Conservation (phyloP, 23 red algal species). For the Gracilariopsis chorda region DNA sequence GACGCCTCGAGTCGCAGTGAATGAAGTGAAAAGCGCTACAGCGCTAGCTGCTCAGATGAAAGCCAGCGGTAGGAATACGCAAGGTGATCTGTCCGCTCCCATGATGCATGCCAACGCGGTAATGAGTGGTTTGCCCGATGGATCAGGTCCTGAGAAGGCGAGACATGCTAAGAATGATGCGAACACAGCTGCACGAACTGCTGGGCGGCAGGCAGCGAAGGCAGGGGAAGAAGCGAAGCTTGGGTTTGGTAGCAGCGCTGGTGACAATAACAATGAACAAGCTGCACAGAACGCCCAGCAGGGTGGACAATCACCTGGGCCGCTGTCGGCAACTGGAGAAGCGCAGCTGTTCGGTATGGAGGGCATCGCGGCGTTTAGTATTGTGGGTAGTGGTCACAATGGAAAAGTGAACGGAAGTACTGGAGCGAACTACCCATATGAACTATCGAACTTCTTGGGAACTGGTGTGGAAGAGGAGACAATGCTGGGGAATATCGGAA, state of each 20-base stretch:
- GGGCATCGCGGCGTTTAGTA: not conserved
- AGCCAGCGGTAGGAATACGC: not conserved
- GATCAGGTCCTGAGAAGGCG: not conserved
- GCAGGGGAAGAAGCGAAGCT: not conserved
- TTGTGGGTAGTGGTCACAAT: slow-evolving; percentile 4
- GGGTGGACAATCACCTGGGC: not conserved
- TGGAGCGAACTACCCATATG: slow-evolving; percentile 35
- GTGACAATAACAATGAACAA: not conserved
- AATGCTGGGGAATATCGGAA: not conserved
- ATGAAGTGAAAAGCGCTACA: slow-evolving; percentile 4
- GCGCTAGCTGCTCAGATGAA: not conserved
- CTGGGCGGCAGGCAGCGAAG: not conserved
- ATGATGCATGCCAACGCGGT: not conserved
- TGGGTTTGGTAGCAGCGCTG: not conserved
- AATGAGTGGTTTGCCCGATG: not conserved
- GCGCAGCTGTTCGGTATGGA: slow-evolving; percentile 40
- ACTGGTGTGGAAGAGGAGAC: slow-evolving; percentile 30
- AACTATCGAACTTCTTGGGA: slow-evolving; percentile 6
- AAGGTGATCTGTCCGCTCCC: not conserved
- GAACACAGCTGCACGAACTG: not conserved
- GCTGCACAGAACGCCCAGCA: not conserved
- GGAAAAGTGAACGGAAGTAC: slow-evolving; percentile 16
- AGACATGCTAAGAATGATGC: not conserved
- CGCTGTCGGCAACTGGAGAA: not conserved
- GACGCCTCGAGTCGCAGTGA: not conserved